Base-by-base conservation (phyloP, 1,284 basidiomycete species). In the Ustilago loliicola region DNA sequence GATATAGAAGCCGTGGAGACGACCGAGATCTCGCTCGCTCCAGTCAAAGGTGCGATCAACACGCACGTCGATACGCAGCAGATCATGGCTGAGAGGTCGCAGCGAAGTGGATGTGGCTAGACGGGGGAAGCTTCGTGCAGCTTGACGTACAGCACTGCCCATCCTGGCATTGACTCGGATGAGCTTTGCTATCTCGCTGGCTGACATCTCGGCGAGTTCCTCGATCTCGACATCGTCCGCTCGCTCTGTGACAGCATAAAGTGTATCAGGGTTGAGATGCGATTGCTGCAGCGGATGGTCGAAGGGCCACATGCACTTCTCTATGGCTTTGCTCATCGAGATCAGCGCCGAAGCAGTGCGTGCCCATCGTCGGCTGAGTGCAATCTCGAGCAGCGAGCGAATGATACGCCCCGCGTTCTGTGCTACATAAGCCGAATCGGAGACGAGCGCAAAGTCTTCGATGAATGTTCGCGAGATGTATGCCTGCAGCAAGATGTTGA, bases 361-460 rank as follows among this genome's bases (percentile, higher is more conserved):
- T 0, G 95, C 95, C 93, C 94, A 98, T 85, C 95, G 94, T 76
- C 91, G 91, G 84, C 93, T 94, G 79, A 99, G 90, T 0, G 94
- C 94, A 48, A 99, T 97, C 86, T 99, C 97, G 19, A 98, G 90
- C 8, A 99, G 89, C 19, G 96, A 94, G 23, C 97, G 92, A 66
- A 95, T 91, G 81, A 99, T 98, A 76, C 97, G 93, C 8, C 93
- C 95, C 8, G 93, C 94, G 83, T 99, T 99, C 87, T 91, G 87
- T 4, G 87, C 82, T 17, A 87, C 94, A 83, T 98, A 99, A 4
- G 92, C 94, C 80, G 92, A 93, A 86, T 99, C 97, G 0, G 96
- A 99, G 2, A 99, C 93, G 59, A 99, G 89, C 10, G 97, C 97
- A 86, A 98, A 99, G 87, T 99, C 97, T 71, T 98, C 93, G 27